phyloP scores from a whole-genome alignment of 2,329 filamentous ascomycete genomes.

The Onygenales sp. region DNA sequence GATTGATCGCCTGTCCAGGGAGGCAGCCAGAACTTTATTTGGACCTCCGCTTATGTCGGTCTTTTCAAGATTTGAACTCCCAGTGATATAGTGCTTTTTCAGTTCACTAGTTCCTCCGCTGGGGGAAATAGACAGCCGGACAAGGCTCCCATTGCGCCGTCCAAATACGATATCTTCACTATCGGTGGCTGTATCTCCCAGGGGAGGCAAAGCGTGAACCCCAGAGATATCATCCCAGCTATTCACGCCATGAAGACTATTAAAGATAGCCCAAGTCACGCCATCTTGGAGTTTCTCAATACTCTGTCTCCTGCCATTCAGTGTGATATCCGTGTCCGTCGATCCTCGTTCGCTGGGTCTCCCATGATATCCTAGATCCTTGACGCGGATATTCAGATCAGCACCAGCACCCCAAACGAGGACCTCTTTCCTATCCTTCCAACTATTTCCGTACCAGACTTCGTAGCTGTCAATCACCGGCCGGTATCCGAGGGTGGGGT shows the following conservation, averaged over 20 bases:
- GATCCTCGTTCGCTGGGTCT: background rate
- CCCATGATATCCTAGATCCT: constrained; percentile 29
- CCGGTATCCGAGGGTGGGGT: constrained; percentile 46
- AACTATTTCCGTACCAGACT: constrained; percentile 35
- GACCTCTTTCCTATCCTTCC: constrained; percentile 44
- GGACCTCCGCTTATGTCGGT: constrained; percentile 36
- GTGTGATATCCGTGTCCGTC: background rate
- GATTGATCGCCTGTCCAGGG: constrained; percentile 40
- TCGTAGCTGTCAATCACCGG: constrained; percentile 52
- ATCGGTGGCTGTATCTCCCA: constrained; percentile 23
- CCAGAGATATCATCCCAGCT: constrained; percentile 52
- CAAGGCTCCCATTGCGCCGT: constrained; percentile 46
- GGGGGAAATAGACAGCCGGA: constrained; percentile 26
- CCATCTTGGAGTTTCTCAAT: constrained; percentile 17
- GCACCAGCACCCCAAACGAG: constrained; percentile 53
- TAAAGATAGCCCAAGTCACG: constrained; percentile 44
- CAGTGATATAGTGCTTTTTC: constrained; percentile 36
- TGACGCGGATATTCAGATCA: constrained; percentile 43
- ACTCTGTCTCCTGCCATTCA: background rate
- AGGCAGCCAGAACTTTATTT: constrained; percentile 41
- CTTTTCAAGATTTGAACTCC: constrained; percentile 36
- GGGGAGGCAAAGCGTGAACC: constrained; percentile 42
- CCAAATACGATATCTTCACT: constrained; percentile 45
- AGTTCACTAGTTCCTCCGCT: constrained; percentile 20
- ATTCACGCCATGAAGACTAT: constrained; percentile 40